Evolutionary conservation across 1,139 yeast genomes (phyloP).

Genomic region (Ogataea hybrid): DNA sequence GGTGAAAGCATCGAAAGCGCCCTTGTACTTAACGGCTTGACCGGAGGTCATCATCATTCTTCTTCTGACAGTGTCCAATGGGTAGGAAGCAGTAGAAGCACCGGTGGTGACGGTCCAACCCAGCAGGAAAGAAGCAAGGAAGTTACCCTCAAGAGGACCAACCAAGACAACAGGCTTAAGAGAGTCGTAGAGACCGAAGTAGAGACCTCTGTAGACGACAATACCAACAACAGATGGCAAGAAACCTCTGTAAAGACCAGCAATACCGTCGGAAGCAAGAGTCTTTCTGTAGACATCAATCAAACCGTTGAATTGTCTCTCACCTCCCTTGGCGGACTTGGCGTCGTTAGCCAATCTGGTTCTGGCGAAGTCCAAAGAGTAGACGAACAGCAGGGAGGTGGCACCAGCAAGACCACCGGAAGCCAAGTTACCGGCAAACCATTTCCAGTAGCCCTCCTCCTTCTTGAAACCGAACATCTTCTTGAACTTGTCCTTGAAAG

Average conservation of each 20-base stretch:
- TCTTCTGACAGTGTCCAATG: conserved; percentile 81
- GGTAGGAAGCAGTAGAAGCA: conserved; percentile 79
- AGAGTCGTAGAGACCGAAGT: conserved; percentile 81
- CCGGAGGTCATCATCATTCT: conserved; percentile 90
- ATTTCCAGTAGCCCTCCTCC: conserved; percentile 63
- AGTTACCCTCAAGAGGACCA: conserved; percentile 69
- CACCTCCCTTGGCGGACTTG: conserved; percentile 67
- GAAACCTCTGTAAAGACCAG: conserved; percentile 84
- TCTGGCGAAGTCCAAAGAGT: conserved; percentile 82
- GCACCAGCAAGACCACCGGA: conserved; percentile 87
- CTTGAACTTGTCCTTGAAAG: conserved; percentile 83
- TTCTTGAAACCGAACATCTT: conserved; percentile 73
- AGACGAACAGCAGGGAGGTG: conserved; percentile 69
- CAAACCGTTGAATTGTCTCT: conserved; percentile 77
- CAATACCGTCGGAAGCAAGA: conserved; percentile 71
- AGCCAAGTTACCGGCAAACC: conserved; percentile 80
- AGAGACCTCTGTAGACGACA: conserved; percentile 79
- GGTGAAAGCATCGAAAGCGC: conserved; percentile 71
- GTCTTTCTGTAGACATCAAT: conserved; percentile 78
- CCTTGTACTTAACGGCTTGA: conserved; percentile 73
- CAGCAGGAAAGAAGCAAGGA: conserved; percentile 71
- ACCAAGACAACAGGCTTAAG: conserved; percentile 72
- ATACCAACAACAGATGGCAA: conserved; percentile 80
- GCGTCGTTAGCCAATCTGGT: conserved; percentile 85
- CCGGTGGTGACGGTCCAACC: conserved; percentile 81